phyloP scores from a whole-genome alignment of 345 rosid genomes.

The Syzygium grande region DNA sequence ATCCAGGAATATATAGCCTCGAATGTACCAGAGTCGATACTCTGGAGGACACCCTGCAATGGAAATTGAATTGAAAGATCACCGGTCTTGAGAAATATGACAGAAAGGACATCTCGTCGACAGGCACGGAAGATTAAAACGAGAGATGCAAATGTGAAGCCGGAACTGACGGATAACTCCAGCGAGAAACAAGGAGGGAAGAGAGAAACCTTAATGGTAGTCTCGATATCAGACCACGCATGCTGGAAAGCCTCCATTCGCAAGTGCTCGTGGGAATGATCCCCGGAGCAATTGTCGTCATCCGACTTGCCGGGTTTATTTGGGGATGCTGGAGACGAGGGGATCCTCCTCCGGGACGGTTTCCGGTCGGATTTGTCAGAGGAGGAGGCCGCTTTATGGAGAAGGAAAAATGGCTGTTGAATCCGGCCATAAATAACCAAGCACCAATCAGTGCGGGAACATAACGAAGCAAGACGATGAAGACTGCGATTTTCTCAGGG shows the following conservation, averaged over 20 bases:
- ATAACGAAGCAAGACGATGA: not conserved
- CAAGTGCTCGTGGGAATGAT: constrained; percentile 4
- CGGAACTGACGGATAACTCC: not conserved
- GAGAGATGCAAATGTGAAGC: not conserved
- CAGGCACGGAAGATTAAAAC: not conserved
- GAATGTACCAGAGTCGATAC: constrained; percentile 36
- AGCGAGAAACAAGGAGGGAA: not conserved
- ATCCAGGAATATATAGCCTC: constrained; percentile 65
- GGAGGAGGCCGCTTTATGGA: constrained; percentile 33
- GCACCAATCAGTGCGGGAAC: not conserved
- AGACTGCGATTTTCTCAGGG: not conserved
- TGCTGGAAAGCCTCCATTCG: constrained; percentile 48
- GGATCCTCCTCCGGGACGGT: constrained; percentile 38
- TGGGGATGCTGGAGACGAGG: constrained; percentile 23
- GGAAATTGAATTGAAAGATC: not conserved
- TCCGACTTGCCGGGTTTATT: constrained; percentile 16
- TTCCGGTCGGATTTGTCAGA: constrained; percentile 27
- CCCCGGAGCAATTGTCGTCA: constrained; percentile 9
- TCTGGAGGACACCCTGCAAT: constrained; percentile 67
- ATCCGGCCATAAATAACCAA: not conserved
- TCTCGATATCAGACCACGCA: constrained; percentile 66
- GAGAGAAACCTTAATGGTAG: constrained; percentile 36
- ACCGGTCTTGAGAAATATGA: not conserved
- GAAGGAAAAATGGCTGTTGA: not conserved
- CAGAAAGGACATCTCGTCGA: not conserved